phyloP scores from a whole-genome alignment of 495 filamentous ascomycete species.

The Tetracladium marchalianum region DNA sequence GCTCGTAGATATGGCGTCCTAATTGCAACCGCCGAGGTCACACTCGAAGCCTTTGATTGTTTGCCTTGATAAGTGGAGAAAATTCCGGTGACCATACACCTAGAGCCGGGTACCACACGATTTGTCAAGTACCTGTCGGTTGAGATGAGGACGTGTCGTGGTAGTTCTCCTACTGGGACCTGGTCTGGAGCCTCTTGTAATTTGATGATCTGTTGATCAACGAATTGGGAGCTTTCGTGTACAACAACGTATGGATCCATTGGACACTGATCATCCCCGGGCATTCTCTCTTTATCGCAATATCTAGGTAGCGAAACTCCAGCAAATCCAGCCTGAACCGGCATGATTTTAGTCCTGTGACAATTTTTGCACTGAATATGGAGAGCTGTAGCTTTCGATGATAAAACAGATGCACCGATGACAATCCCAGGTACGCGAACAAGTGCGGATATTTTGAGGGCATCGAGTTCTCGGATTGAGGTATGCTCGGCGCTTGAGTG shows the following conservation, averaged over 20 bases:
- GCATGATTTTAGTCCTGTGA: slow-evolving; percentile 57
- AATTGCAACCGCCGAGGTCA: slow-evolving; percentile 75
- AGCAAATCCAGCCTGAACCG: slow-evolving; percentile 73
- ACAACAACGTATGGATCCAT: slow-evolving; percentile 92
- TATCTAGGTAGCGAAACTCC: slow-evolving; percentile 73
- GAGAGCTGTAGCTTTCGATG: slow-evolving; percentile 84
- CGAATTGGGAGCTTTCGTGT: slow-evolving; percentile 90
- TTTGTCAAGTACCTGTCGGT: slow-evolving; percentile 96
- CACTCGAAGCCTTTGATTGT: slow-evolving; percentile 65
- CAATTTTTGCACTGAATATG: slow-evolving; percentile 87
- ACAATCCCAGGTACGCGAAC: slow-evolving; percentile 96
- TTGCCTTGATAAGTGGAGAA: slow-evolving; percentile 96
- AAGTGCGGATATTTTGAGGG: slow-evolving; percentile 85
- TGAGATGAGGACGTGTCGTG: slow-evolving; percentile 86
- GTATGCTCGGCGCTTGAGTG: slow-evolving; percentile 85
- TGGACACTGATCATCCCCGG: slow-evolving; percentile 57
- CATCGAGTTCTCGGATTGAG: slow-evolving; percentile 89
- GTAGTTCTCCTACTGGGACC: slow-evolving; percentile 93
- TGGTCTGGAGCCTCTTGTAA: slow-evolving; percentile 97
- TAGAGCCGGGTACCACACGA: slow-evolving; percentile 86
- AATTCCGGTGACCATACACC: slow-evolving; percentile 93
- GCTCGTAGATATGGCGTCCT: slow-evolving; percentile 94
- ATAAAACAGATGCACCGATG: slow-evolving; percentile 93
- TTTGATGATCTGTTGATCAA: slow-evolving; percentile 97
- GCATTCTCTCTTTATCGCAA: slow-evolving; percentile 46